Conservation (phyloP, 768 basidiomycete species). For the Lanmaoa pseudosensibilis region DNA sequence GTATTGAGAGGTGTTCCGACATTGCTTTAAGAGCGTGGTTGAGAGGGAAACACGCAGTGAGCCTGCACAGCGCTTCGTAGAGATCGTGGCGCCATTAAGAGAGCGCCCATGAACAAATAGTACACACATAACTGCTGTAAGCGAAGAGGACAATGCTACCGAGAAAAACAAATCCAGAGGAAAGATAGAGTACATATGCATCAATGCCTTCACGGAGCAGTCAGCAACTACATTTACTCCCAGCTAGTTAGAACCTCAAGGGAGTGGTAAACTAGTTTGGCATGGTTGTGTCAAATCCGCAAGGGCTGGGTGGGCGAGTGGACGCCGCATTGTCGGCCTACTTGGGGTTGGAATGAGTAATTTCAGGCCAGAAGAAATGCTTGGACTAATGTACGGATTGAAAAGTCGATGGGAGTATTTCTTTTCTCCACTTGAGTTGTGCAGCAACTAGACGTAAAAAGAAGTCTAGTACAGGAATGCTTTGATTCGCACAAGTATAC, state of each 20-base stretch:
- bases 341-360: neutral
- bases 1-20: conserved; percentile 19
- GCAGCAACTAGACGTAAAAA: neutral
- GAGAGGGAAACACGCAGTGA: neutral
- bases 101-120: conserved; percentile 13
- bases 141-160: neutral
- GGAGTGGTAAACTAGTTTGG: neutral
- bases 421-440: neutral
- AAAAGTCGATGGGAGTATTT: neutral
- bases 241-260: neutral
- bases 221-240: neutral
- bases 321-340: neutral
- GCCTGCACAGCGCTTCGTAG: neutral
- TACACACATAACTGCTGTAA: neutral
- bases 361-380: neutral
- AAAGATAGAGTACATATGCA: no score
- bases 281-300: neutral
- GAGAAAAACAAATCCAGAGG: neutral
- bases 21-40: conserved; percentile 6
- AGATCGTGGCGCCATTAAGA: neutral
- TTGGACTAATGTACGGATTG: neutral
- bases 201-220: neutral
- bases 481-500: neutral
- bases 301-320: neutral
- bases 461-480: neutral